Evolutionary conservation across 2,329 filamentous ascomycete genomes (phyloP).

Genomic region (Verticillium zaregamsianum): DNA sequence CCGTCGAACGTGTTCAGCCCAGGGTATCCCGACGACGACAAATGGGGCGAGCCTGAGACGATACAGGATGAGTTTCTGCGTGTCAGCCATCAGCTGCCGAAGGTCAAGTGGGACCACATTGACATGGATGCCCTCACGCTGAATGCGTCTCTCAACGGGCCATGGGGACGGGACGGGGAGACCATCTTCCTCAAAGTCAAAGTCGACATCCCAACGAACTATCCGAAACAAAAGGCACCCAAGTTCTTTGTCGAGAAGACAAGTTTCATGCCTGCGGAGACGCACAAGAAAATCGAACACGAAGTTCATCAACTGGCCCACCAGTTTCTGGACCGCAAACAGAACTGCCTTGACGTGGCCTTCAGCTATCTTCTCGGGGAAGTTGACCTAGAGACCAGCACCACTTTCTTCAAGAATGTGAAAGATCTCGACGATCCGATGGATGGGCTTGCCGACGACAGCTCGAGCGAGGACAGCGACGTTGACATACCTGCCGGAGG

Average conservation of each 20-base stretch:
- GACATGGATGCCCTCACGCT: conserved; percentile 58
- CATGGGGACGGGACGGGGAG: conserved; percentile 55
- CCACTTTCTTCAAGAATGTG: conserved; percentile 59
- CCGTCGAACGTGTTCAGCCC: conserved; percentile 48
- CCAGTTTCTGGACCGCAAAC: conserved; percentile 51
- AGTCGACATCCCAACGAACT: conserved; percentile 54
- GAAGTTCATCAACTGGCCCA: conserved; percentile 54
- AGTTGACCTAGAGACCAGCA: conserved; percentile 55
- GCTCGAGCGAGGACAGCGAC: conserved; percentile 81
- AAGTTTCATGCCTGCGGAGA: conserved; percentile 55
- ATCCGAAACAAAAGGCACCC: conserved; percentile 54
- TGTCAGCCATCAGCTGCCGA: conserved; percentile 57
- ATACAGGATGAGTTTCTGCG: conserved; percentile 63
- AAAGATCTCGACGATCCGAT: conserved; percentile 57
- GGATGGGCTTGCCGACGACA: conserved; percentile 63
- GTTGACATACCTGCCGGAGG: conserved; percentile 47
- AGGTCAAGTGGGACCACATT: conserved; percentile 61
- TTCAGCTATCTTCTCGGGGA: conserved; percentile 63
- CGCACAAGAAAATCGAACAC: conserved; percentile 45
- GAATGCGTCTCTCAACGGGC: conserved; percentile 59
- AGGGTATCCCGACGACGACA: conserved; percentile 46
- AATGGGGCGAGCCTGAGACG: conserved; percentile 58
- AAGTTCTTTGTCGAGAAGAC: conserved; percentile 59
- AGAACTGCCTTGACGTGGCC: conserved; percentile 59
- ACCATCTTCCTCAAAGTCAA: conserved; percentile 59